Evolutionary conservation across 2,329 filamentous ascomycete genomes (phyloP).

Genomic region (Pseudogymnoascus sp.): DNA sequence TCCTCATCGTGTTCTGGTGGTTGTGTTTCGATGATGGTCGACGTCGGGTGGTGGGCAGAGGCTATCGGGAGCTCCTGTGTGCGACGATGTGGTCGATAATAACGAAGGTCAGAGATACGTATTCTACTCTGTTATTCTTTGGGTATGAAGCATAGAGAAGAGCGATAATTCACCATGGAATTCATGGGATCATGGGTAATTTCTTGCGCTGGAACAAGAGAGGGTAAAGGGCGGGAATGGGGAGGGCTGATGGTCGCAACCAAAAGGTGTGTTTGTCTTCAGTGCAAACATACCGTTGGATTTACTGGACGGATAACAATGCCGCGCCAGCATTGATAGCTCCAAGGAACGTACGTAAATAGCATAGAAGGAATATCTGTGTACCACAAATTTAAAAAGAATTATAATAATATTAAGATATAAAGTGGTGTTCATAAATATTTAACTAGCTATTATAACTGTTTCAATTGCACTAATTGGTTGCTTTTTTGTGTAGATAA

Average conservation of each 20-base stretch:
- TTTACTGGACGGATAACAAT: not conserved
- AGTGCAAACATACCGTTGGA: constrained; percentile 8
- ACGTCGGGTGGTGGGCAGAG: constrained; percentile 7
- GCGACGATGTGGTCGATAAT: constrained; percentile 3
- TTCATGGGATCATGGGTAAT: constrained; percentile 3
- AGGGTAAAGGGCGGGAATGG: not conserved
- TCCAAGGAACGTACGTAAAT: constrained; percentile 9
- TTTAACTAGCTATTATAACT: not conserved
- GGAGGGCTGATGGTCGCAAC: constrained; percentile 11
- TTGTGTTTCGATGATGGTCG: constrained; percentile 4
- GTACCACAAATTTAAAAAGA: not conserved
- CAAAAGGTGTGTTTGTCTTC: constrained; percentile 10
- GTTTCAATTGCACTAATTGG: not conserved
- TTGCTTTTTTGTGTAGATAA: not conserved
- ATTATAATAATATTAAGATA: not conserved
- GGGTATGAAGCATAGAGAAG: not conserved
- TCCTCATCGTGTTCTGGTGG: constrained; percentile 29
- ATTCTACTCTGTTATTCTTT: constrained; percentile 9
- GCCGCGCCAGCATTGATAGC: not conserved
- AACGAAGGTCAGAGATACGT: constrained; percentile 10
- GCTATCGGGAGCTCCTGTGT: constrained; percentile 1
- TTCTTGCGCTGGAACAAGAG: constrained; percentile 4
- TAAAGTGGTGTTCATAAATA: not conserved
- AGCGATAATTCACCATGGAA: constrained; percentile 8
- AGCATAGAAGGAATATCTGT: not conserved